Evolutionary conservation across 352 stramenopile genomes (phyloP).

Genomic region (Globisporangium uncinulatum): DNA sequence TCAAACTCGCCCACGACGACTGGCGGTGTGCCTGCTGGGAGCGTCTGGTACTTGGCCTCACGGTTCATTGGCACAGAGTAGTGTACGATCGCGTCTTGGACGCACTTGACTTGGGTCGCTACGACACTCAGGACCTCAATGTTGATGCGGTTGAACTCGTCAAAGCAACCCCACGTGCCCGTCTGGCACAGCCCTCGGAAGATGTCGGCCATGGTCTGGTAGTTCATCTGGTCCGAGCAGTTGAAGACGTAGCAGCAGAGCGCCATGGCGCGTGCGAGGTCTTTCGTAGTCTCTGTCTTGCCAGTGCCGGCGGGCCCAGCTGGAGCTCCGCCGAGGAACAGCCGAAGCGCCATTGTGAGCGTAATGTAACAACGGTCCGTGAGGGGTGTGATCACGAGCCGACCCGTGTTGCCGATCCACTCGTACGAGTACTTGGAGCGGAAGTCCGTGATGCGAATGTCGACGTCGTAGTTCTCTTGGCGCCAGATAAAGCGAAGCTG

Average conservation of each 20-base stretch:
- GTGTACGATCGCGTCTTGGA: conserved; percentile 82
- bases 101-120: conserved; percentile 81
- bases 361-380: conserved; percentile 98
- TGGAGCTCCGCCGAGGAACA: conserved; percentile 95
- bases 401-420: conserved; percentile 86
- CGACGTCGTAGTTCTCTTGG: conserved; percentile 93
- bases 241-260: conserved; percentile 89
- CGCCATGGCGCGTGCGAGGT: conserved; percentile 79
- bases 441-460: conserved; percentile 96
- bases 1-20: conserved; percentile 84
- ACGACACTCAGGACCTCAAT: conserved; percentile 87
- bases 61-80: conserved; percentile 92
- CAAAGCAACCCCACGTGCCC: conserved; percentile 85
- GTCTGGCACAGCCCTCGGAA: conserved; percentile 83
- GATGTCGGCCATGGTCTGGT: conserved; percentile 87
- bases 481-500: conserved; percentile 88
- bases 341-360: conserved; percentile 92
- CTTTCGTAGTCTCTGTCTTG: conserved; percentile 87
- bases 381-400: conserved; percentile 94
- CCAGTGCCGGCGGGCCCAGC: conserved; percentile 91
- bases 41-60: conserved; percentile 91
- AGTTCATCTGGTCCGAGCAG: conserved; percentile 88
- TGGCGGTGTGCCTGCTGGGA: conserved; percentile 91
- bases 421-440: conserved; percentile 92
- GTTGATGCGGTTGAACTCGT: conserved; percentile 88